These are phyloP conservation scores for Boletus sp. DNA, from an alignment of 768 basidiomycete genomes.

Conservation along the genomic window DNA sequence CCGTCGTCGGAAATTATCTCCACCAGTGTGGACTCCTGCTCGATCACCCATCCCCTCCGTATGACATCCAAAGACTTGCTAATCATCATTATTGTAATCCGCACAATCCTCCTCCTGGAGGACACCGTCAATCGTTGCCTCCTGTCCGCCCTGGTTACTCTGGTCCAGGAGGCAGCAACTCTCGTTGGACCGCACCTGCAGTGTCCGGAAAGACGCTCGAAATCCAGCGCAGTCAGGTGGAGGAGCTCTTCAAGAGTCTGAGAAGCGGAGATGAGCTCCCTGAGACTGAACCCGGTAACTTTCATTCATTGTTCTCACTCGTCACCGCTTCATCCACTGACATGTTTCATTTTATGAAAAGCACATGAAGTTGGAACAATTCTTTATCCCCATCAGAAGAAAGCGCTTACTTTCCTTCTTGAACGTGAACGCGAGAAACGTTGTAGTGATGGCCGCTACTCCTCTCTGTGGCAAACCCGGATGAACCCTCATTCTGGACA, in stretches of 20 bases:
- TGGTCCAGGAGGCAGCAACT: constrained; percentile 35
- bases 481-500: constrained; percentile 44
- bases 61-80: constrained; percentile 56
- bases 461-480: constrained; percentile 69
- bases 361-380: constrained; percentile 73
- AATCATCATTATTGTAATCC: constrained; percentile 81
- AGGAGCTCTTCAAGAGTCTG: constrained; percentile 88
- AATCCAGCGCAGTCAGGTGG: constrained; percentile 88
- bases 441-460: constrained; percentile 55
- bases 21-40: constrained; percentile 65
- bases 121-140: constrained; percentile 44
- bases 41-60: constrained; percentile 73
- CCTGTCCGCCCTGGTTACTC: constrained; percentile 41
- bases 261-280: constrained; percentile 82
- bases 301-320: constrained; percentile 14
- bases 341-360: constrained; percentile 30
- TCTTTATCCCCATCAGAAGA: constrained; percentile 97
- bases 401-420: constrained; percentile 91
- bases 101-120: constrained; percentile 77
- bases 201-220: constrained; percentile 77
- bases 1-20: constrained; percentile 74
- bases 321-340: constrained; percentile 11
- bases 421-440: constrained; percentile 75
- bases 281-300: constrained; percentile 83
- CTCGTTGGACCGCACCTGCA: constrained; percentile 55